phyloP scores from a whole-genome alignment of 2,329 filamentous ascomycete genomes.

The Didymella pinodella region DNA sequence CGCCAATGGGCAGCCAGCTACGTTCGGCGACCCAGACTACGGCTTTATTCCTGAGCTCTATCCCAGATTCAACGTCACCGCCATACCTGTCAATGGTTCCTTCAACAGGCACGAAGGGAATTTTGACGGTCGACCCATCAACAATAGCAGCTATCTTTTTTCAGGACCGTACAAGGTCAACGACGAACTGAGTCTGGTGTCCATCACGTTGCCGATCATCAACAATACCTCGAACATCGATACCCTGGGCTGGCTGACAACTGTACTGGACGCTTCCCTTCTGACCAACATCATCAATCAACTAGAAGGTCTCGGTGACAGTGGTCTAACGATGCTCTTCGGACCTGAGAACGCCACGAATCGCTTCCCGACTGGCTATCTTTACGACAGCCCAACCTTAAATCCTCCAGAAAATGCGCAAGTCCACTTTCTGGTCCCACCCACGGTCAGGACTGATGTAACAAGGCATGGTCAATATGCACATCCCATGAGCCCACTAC shows the following conservation, averaged over 20 bases:
- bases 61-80: constrained; percentile 75
- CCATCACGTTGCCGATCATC: constrained; percentile 80
- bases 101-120: constrained; percentile 51
- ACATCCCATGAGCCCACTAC: constrained; percentile 31
- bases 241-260: constrained; percentile 83
- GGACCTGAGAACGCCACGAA: constrained; percentile 74
- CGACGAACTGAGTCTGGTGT: constrained; percentile 75
- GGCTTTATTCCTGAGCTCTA: constrained; percentile 78
- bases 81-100: constrained; percentile 41
- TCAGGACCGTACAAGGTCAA: constrained; percentile 80
- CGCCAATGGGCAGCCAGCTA: constrained; percentile 65
- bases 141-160: constrained; percentile 66
- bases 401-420: constrained; percentile 34
- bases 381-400: constrained; percentile 36
- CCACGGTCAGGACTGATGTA: constrained; percentile 35
- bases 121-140: constrained; percentile 55
- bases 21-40: constrained; percentile 66
- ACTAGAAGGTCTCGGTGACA: constrained; percentile 73
- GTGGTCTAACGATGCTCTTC: constrained; percentile 74
- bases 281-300: constrained; percentile 70
- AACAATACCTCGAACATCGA: constrained; percentile 68
- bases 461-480: constrained; percentile 42
- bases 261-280: constrained; percentile 73
- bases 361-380: constrained; percentile 49
- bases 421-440: constrained; percentile 47